Evolutionary conservation across 768 basidiomycete genomes (phyloP), one percentile per base, ranked within the genome.

Genomic region (Lanmaoa pseudosensibilis): DNA sequence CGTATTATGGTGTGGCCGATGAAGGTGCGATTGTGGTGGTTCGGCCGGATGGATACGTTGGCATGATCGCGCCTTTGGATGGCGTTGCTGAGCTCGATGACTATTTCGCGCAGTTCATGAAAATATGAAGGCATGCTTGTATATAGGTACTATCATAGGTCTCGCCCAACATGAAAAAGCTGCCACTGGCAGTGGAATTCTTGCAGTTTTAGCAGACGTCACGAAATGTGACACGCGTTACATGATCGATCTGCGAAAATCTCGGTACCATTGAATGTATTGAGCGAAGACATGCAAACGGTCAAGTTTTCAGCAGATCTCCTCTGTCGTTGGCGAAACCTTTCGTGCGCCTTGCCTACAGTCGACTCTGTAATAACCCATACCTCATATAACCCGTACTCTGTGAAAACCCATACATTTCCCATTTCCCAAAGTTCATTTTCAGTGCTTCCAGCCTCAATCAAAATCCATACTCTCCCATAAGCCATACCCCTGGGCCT

Each of bases 11-110:
- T 0, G 64, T 75, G 10, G 52, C 53, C 1, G 52, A 64, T 9
- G 57, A 67, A 43, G 71, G 71, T n/a, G 67, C 59, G 6, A 50
- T 73, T 18, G 63, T 68, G 39, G 65, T 62, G 3, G 71, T 73
- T 33, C 69, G 71, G 25, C 70, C 69, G 10, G 71, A 71, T 32
- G 87, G 87, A 16, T 87, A 87, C 54, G 78, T 90, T 32, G 84
- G 83, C 4, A 75, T 74, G 61, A 73, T 88, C 33, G 76, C 76
- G 2, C 79, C 86, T 0, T 69, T 88, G 40, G 65, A 74, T 30
- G 59, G 75, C 10, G 50, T 64, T 23, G 64, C 70, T 13, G 64
- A 63, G 1, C 51, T 88, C 36, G 67, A 76, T 32, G 39, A 40
- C 1, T 88, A 87, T 68, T 85, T 88, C 50, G 59, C 68, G 0